These are phyloP conservation scores for Eimeria nieschulzi DNA, from an alignment of 169 alveolate genomes.

Conservation along the genomic window DNA sequence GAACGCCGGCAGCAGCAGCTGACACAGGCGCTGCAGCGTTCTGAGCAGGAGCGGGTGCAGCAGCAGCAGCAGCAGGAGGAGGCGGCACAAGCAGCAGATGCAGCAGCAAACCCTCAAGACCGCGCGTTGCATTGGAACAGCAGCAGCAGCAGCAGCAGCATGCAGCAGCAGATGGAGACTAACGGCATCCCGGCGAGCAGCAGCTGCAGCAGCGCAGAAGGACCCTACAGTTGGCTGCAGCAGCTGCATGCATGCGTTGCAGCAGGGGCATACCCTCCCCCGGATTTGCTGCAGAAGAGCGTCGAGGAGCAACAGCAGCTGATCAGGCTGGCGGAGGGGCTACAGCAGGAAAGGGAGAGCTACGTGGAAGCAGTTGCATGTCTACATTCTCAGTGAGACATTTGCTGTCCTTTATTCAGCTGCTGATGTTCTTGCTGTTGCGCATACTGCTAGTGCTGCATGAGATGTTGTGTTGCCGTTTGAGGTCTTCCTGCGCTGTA, in stretches of 20 bases:
- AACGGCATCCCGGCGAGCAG: constrained; percentile 51
- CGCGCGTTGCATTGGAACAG: constrained; percentile 11
- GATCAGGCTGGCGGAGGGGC: constrained; percentile 37
- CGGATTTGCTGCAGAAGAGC: constrained; percentile 61
- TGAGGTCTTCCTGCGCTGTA: neutral
- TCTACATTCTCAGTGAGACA: constrained; percentile 55
- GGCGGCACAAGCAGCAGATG: constrained; percentile 52
- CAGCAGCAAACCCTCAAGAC: constrained; percentile 18
- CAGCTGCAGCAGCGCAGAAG: constrained; percentile 64
- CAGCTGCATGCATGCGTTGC: constrained; percentile 52
- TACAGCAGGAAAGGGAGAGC: constrained; percentile 70
- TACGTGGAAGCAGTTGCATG: constrained; percentile 68
- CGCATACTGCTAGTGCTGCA: neutral
- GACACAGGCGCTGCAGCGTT: constrained; percentile 64
- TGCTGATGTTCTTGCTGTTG: neutral
- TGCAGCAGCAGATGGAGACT: constrained; percentile 28
- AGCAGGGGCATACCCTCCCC: constrained; percentile 49
- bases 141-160: constrained; percentile 23
- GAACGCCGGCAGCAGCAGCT: constrained; percentile 66
- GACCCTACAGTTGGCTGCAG: constrained; percentile 64
- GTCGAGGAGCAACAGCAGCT: constrained; percentile 74
- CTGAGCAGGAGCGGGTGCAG: constrained; percentile 40
- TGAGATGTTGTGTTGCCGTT: neutral
- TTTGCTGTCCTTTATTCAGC: neutral
- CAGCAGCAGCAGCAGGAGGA: constrained; percentile 45